Conservation (phyloP, 371 early-diverging fungal genomes). For the Rhizopus arrhizus region DNA sequence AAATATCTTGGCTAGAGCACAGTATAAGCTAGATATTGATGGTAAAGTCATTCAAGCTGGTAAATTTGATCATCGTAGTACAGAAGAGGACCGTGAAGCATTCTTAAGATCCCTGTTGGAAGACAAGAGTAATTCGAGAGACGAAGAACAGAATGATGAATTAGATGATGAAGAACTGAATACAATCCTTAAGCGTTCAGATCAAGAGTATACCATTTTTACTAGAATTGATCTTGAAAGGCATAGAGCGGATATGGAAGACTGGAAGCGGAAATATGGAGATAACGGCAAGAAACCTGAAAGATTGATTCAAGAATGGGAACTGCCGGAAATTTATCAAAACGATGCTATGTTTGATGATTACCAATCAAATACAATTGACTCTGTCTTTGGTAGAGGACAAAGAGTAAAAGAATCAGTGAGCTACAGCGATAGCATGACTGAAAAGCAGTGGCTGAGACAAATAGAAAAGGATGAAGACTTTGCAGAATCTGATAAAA, state of each 20-base stretch:
- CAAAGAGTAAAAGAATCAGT: slow-evolving; percentile 70
- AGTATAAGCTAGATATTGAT: slow-evolving; percentile 95
- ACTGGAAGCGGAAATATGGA: slow-evolving; percentile 43
- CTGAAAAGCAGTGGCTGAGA: slow-evolving; percentile 89
- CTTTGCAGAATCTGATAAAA: slow-evolving; percentile 5
- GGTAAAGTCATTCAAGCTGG: slow-evolving; percentile 99
- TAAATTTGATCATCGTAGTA: slow-evolving; percentile 96
- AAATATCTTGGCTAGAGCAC: slow-evolving; percentile 92
- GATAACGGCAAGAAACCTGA: slow-evolving; percentile 61
- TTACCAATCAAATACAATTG: slow-evolving; percentile 45
- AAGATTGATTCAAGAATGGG: slow-evolving; percentile 82
- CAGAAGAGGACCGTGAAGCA: slow-evolving; percentile 90
- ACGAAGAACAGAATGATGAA: slow-evolving; percentile 61
- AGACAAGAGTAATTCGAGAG: slow-evolving; percentile 59
- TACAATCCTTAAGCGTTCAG: slow-evolving; percentile 47
- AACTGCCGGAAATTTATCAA: slow-evolving; percentile 85
- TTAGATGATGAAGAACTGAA: slow-evolving; percentile 78
- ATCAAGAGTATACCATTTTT: slow-evolving; percentile 49
- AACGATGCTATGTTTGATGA: slow-evolving; percentile 44
- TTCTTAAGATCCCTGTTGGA: slow-evolving; percentile 85
- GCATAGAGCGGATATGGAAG: slow-evolving; percentile 40
- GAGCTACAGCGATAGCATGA: slow-evolving; percentile 89
- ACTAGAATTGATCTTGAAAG: slow-evolving; percentile 54
- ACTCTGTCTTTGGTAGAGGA: slow-evolving; percentile 65
- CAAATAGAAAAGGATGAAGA: slow-evolving; percentile 21